A percentile compares a stretch with the other conserved stretches of the same genome.
phyloP scores from a whole-genome alignment of 352 stramenopile genomes.

The Phytophthora ramorum region DNA sequence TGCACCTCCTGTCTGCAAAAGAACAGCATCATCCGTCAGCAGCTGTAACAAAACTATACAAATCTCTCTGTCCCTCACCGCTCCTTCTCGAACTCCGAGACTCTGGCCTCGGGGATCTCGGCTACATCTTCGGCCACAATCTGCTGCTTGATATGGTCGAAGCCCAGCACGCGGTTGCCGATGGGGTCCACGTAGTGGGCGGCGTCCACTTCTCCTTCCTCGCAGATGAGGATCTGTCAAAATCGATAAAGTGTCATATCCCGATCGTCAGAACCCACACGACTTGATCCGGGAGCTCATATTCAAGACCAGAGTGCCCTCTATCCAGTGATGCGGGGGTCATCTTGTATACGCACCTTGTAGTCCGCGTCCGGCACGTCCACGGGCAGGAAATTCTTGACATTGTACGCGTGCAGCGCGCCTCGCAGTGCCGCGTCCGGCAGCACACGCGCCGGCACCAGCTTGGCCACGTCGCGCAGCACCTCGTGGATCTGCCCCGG shows the following conservation, averaged over 20 bases:
- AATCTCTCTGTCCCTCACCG: slow-evolving; percentile 42
- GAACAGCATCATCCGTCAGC: slow-evolving; percentile 1
- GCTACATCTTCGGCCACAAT: slow-evolving; percentile 60
- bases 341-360: slow-evolving; percentile 48
- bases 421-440: slow-evolving; percentile 70
- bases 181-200: slow-evolving; percentile 88
- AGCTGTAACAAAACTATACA: background rate
- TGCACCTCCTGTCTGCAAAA: slow-evolving; percentile 45
- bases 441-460: slow-evolving; percentile 79
- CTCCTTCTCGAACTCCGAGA: slow-evolving; percentile 72
- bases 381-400: slow-evolving; percentile 70
- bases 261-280: background rate
- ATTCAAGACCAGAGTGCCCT: background rate
- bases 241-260: background rate
- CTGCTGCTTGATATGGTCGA: slow-evolving; percentile 89
- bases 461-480: slow-evolving; percentile 81
- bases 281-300: background rate
- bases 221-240: slow-evolving; percentile 77
- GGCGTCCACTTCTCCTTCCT: slow-evolving; percentile 81
- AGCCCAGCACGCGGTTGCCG: slow-evolving; percentile 74
- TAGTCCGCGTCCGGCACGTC: slow-evolving; percentile 77
- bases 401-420: slow-evolving; percentile 85
- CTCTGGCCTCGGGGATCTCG: slow-evolving; percentile 45
- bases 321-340: background rate
- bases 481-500: slow-evolving; percentile 92